Evolutionary conservation across 169 alveolate species (phyloP).

Genomic region (Theileria equi): DNA sequence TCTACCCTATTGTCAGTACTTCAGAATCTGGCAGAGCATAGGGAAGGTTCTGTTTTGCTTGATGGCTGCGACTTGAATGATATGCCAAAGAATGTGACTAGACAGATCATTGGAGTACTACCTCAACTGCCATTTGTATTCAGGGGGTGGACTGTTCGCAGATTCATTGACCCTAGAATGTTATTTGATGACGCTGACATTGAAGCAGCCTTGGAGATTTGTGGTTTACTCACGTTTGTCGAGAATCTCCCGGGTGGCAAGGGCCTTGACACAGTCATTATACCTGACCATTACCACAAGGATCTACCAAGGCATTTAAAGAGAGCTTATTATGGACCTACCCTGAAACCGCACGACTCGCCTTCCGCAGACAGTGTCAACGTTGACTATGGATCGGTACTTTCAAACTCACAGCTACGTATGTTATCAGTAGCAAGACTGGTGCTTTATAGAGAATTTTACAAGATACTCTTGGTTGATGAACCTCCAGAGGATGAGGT

Average conservation of each 20-base stretch:
- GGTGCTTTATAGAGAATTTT: constrained; percentile 66
- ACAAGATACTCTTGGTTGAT: constrained; percentile 73
- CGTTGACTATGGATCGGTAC: background rate
- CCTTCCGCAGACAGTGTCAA: no score
- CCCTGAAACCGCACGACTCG: no score
- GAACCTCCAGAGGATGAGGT: no score
- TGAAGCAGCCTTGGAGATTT: constrained; percentile 32
- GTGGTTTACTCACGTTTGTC: constrained; percentile 50
- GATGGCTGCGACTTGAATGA: constrained; percentile 52
- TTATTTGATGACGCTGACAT: constrained; percentile 49
- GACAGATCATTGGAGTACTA: constrained; percentile 55
- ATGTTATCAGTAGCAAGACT: constrained; percentile 70
- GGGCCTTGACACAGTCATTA: constrained; percentile 29
- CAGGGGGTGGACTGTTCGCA: constrained; percentile 64
- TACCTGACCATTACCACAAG: no score
- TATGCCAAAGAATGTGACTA: constrained; percentile 25
- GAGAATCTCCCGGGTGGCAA: constrained; percentile 19
- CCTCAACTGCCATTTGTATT: constrained; percentile 60
- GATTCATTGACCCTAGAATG: constrained; percentile 64
- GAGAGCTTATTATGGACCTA: no score
- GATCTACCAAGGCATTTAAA: no score
- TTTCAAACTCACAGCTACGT: constrained; percentile 59
- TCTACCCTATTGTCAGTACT: constrained; percentile 45
- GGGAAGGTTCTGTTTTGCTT: constrained; percentile 49
- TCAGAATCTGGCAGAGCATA: constrained; percentile 13